Evolutionary conservation across 2,329 filamentous ascomycete genomes (phyloP), one percentile per base, ranked within the genome.

Genomic region (Fusarium haematococcum): DNA sequence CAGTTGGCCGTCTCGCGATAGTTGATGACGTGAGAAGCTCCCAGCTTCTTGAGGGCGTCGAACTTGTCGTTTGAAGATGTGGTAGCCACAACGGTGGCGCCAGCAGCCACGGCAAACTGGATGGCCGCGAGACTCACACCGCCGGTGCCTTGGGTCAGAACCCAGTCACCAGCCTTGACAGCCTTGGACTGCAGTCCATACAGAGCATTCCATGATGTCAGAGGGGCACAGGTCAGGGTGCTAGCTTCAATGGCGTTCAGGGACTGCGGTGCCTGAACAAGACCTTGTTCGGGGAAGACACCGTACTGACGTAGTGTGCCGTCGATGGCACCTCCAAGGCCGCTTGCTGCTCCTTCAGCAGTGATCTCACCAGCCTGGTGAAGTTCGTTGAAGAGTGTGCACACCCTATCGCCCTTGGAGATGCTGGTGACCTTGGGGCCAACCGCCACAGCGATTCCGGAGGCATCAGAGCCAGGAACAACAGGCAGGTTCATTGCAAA

Each of bases 171-270:
- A 0, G 82, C 76, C 4, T 61, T 73, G 25, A 83, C 50, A 2
- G 73, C 64, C 82, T 18, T 84, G 2, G 59, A 68, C 13, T n/a
- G 23, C 73, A 86, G 54, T 0, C 89, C 88, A 60, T 87, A 90
- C 5, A 91, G 79, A 8, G 87, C 87, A 73, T 91, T 91, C 89
- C 88, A 91, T 2, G 88, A 87, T 1, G 88, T 90, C 13, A 90
- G 67, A 1, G 84, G 88, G 1, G 89, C 88, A 69, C 88, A 90
- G 3, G 84, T 79, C 1, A 90, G 80, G 1, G 87, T 90, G 30
- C 85, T 82, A 2, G 83, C 86, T 69, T 90, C 87, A 1, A 82
- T 68, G 48, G 83, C 85, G 63, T 75, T 84, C 6, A 91, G 79
- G 18, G 84, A 85, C 5, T 79, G 75, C 0, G 92, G 92, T 77